Conservation (phyloP, 495 filamentous ascomycete species). For the Lasiosphaeris hirsuta region DNA sequence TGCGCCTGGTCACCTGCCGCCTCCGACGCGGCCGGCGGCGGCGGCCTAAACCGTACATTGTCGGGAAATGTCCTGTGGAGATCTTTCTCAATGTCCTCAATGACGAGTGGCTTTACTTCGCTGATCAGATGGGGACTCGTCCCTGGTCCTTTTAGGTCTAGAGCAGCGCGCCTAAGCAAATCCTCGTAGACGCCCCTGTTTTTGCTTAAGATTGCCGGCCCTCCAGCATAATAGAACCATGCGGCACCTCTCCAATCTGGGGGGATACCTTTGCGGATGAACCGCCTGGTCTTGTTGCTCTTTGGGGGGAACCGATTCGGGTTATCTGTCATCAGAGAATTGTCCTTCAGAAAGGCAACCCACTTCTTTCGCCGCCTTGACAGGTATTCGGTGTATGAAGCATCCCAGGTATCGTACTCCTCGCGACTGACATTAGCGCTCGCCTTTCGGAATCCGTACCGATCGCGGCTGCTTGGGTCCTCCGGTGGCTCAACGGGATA, state of each 20-base stretch:
- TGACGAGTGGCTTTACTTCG: slow-evolving; percentile 64
- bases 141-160: slow-evolving; percentile 21
- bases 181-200: slow-evolving; percentile 70
- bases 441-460: slow-evolving; percentile 90
- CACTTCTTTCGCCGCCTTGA: slow-evolving; percentile 75
- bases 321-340: slow-evolving; percentile 65
- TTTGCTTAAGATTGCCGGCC: slow-evolving; percentile 69
- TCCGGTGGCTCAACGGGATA: slow-evolving; percentile 30
- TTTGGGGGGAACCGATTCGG: slow-evolving; percentile 77
- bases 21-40: slow-evolving; percentile 17
- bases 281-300: slow-evolving; percentile 79
- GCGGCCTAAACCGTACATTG: slow-evolving; percentile 83
- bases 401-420: slow-evolving; percentile 81
- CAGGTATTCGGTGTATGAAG: slow-evolving; percentile 64
- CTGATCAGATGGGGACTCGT: slow-evolving; percentile 8
- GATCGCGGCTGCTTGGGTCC: slow-evolving; percentile 55
- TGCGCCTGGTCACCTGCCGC: not conserved
- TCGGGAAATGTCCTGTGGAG: slow-evolving; percentile 95
- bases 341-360: slow-evolving; percentile 70
- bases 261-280: slow-evolving; percentile 92
- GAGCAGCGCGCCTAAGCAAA: slow-evolving; percentile 51
- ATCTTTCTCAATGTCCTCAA: slow-evolving; percentile 92
- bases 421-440: slow-evolving; percentile 70
- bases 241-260: slow-evolving; percentile 88
- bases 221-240: slow-evolving; percentile 98